Evolutionary conservation across 768 basidiomycete species (phyloP), one percentile per base, ranked within the genome.

Genomic region (Hysterangium stoloniferum): DNA sequence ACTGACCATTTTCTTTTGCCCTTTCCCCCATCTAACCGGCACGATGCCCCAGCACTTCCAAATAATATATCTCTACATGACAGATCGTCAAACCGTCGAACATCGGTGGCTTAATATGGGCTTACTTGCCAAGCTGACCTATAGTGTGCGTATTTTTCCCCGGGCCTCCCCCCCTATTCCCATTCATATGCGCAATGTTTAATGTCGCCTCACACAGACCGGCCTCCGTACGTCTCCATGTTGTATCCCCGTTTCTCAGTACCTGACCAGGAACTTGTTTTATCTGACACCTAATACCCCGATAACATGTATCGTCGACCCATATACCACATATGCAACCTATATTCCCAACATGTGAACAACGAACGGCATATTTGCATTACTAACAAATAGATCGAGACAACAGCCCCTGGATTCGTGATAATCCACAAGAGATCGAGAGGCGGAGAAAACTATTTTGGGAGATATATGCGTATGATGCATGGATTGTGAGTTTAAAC

Each of bases 41-140:
- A n/a, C n/a, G n/a, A n/a, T 4, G 15, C 28, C 17, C 4, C 17
- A 51, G 49, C 49, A 51, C 43, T 40, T 51, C 6, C 31, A 41
- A 43, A 51, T 51, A 6, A 35, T 51, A 25, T 51, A 51, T 51
- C 27, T 51, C 5, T 51, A 51, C 28, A 51, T 51, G 49, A 51
- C 49, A 15, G 49, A 51, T 20, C 17, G 49, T 20, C 49, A 51
- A 20, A 41, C 38, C 3, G 49, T 43, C n/a, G 49, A 51, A 31
- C 49, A 51, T 25, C 35, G 49, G 33, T 51, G 49, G 49, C 19
- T 51, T 2, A 51, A 43, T 24, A 25, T 51, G 49, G 49, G 49
- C 2, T 35, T 51, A 11, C 6, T 51, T 32, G 49, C 49, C 15
- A 51, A 51, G 33, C 29, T 51, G 31, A 42, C 41, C 4, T 51